Evolutionary conservation across 495 filamentous ascomycete species (phyloP).

Genomic region (Penicillium turbatum): DNA sequence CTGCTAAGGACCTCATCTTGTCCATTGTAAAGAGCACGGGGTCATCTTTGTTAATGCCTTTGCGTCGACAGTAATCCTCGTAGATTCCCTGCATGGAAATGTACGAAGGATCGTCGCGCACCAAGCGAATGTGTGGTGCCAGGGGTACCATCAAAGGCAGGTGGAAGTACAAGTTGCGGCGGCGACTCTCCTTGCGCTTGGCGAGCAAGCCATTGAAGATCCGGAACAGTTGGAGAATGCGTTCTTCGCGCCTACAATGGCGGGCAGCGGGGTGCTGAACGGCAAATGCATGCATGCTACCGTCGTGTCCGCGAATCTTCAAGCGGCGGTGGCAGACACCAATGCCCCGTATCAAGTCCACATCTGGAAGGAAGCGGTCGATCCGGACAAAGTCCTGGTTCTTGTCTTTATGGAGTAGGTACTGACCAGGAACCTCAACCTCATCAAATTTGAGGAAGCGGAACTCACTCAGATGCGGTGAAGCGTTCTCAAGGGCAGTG

Average conservation of each 20-base stretch:
- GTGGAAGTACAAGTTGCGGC: slow-evolving; percentile 92
- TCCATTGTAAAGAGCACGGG: slow-evolving; percentile 94
- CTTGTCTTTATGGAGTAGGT: slow-evolving; percentile 94
- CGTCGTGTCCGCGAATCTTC: slow-evolving; percentile 97
- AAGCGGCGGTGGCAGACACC: slow-evolving; percentile 86
- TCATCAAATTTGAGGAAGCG: slow-evolving; percentile 97
- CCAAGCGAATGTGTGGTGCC: slow-evolving; percentile 85
- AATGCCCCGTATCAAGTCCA: slow-evolving; percentile 84
- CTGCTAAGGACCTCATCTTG: slow-evolving; percentile 71
- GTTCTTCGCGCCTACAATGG: slow-evolving; percentile 87
- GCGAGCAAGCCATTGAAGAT: slow-evolving; percentile 89
- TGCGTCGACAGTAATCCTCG: slow-evolving; percentile 88
- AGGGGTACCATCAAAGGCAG: slow-evolving; percentile 92
- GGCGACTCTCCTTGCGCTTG: slow-evolving; percentile 89
- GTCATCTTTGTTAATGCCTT: slow-evolving; percentile 86
- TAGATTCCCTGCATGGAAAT: slow-evolving; percentile 91
- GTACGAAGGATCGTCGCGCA: slow-evolving; percentile 92
- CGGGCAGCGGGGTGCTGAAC: slow-evolving; percentile 92
- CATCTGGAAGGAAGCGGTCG: slow-evolving; percentile 90
- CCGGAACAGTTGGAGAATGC: slow-evolving; percentile 94
- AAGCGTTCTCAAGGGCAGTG: slow-evolving; percentile 72
- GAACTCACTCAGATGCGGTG: slow-evolving; percentile 90
- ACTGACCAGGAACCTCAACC: slow-evolving; percentile 96
- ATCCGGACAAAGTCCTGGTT: slow-evolving; percentile 97
- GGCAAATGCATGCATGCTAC: slow-evolving; percentile 88